Evolutionary conservation across 768 basidiomycete species (phyloP).

Genomic region (Mycena haematopus): DNA sequence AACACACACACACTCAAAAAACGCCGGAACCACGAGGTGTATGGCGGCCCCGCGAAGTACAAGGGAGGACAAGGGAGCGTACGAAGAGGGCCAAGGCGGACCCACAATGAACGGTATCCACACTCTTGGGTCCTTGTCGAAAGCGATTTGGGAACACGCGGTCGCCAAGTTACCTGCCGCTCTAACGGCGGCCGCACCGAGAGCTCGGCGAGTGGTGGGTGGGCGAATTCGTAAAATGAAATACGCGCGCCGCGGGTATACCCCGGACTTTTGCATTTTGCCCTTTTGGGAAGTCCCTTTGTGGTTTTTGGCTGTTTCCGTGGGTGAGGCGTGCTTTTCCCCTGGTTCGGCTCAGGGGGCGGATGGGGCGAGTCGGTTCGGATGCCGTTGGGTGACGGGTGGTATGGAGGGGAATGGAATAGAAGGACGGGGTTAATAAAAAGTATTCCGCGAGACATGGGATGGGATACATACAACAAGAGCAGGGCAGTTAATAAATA

Average conservation of each 20-base stretch:
- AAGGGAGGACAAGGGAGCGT: not conserved
- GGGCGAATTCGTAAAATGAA: not conserved
- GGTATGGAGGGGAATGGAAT: not conserved
- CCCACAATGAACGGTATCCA: not conserved
- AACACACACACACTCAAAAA: too few species aligned
- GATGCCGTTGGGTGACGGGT: not conserved
- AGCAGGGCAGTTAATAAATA: constrained; percentile 11
- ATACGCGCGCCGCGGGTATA: not conserved
- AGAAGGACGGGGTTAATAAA: not conserved
- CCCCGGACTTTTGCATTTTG: not conserved
- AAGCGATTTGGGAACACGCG: not conserved
- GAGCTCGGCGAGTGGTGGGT: constrained; percentile 1
- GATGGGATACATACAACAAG: constrained; percentile 6
- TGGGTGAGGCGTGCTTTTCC: not conserved
- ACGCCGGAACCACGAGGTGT: too few species aligned
- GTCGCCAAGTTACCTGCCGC: not conserved
- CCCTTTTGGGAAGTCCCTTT: constrained; percentile 17
- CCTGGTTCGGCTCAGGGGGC: constrained; percentile 1
- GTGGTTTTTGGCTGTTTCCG: not conserved
- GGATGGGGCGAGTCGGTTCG: constrained; percentile 1
- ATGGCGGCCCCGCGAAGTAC: too few species aligned
- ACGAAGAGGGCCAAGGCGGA: not conserved
- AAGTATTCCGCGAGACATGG: constrained; percentile 7
- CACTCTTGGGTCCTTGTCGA: not conserved
- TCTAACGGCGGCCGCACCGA: constrained; percentile 25